phyloP scores from a whole-genome alignment of 1,139 yeast genomes.

The Geotrichum candidum region DNA sequence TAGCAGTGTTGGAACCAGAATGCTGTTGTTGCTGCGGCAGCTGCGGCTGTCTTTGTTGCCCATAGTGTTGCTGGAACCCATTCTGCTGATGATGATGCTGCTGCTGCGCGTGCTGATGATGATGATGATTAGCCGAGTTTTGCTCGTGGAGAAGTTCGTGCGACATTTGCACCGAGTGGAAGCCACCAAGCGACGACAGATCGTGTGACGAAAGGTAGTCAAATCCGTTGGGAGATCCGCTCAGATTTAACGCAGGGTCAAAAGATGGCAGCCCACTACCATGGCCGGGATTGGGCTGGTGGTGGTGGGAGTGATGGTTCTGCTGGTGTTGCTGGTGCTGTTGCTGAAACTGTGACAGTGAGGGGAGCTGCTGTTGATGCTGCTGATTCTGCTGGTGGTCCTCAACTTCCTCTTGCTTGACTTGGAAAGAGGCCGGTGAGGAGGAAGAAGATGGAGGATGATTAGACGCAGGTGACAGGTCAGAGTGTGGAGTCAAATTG shows the following conservation, averaged over 20 bases:
- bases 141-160: conserved; percentile 9
- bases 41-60: conserved; percentile 2
- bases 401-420: conserved; percentile 4
- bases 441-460: not conserved
- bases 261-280: conserved; percentile 5
- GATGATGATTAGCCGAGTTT: not conserved
- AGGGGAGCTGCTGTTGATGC: conserved; percentile 8
- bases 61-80: not conserved
- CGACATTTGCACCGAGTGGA: conserved; percentile 1
- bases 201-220: conserved; percentile 10
- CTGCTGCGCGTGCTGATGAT: not conserved
- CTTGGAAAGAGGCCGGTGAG: not conserved
- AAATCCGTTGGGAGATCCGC: conserved; percentile 8
- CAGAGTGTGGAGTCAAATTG: conserved; percentile 6
- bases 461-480: conserved; percentile 8
- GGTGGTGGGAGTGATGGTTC: conserved; percentile 2
- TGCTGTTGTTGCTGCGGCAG: not conserved
- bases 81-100: conserved; percentile 6
- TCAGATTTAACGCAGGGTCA: conserved; percentile 1
- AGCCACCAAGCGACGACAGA: conserved; percentile 6
- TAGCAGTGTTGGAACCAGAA: not conserved
- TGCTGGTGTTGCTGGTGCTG: conserved; percentile 4
- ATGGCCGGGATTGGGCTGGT: conserved; percentile 6
- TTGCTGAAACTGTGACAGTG: conserved; percentile 8
- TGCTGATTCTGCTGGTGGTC: conserved; percentile 2